Evolutionary conservation across 2,329 filamentous ascomycete genomes (phyloP).

Genomic region (Calycina herbarum): DNA sequence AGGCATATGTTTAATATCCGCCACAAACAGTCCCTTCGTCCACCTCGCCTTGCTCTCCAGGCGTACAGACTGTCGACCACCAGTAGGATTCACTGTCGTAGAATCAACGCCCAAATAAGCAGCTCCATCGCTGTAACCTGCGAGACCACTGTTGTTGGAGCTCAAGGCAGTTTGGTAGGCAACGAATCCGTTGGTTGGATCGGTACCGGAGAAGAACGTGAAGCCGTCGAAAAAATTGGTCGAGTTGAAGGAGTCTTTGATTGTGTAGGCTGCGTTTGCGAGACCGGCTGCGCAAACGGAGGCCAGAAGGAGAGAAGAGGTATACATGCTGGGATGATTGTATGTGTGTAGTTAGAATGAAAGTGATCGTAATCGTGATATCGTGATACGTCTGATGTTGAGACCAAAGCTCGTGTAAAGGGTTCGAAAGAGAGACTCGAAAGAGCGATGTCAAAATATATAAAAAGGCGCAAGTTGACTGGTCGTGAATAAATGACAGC

Average conservation of each 20-base stretch:
- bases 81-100: slow-evolving; percentile 52
- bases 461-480: not conserved
- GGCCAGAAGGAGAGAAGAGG: slow-evolving; percentile 29
- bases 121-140: slow-evolving; percentile 41
- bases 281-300: slow-evolving; percentile 33
- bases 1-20: slow-evolving; percentile 61
- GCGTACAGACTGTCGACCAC: slow-evolving; percentile 70
- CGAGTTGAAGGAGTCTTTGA: slow-evolving; percentile 45
- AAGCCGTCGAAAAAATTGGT: slow-evolving; percentile 50
- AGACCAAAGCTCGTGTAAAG: not conserved
- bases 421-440: not conserved
- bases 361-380: not conserved
- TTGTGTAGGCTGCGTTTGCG: slow-evolving; percentile 40
- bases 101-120: slow-evolving; percentile 72
- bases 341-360: not conserved
- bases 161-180: slow-evolving; percentile 61
- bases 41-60: slow-evolving; percentile 57
- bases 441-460: not conserved
- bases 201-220: slow-evolving; percentile 55
- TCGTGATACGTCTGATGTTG: no score
- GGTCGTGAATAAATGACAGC: no score
- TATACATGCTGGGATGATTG: slow-evolving; percentile 24
- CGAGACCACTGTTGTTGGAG: slow-evolving; percentile 57
- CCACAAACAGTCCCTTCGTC: slow-evolving; percentile 56
- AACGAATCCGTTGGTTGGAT: slow-evolving; percentile 77